A percentile compares a stretch with the other conserved stretches of the same genome.
Conservation (phyloP, 106 monocot genomes). For the Iris macrosiphon region DNA sequence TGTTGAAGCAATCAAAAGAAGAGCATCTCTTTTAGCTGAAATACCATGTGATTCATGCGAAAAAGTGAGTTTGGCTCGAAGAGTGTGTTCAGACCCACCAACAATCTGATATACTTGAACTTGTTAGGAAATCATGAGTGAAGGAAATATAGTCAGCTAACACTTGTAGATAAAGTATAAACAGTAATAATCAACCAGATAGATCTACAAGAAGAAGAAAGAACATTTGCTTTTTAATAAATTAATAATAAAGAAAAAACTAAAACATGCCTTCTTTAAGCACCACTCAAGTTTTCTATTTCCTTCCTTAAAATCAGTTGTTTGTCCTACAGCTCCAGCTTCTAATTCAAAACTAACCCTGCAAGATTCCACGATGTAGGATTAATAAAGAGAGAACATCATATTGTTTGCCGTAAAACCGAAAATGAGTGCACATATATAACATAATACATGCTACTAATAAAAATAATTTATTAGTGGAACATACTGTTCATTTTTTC, state of each 20-base stretch:
- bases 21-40: too few species aligned
- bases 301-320: constrained; percentile 92
- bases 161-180: too few species aligned
- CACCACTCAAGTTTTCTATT: constrained; percentile 84
- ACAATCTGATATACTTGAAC: constrained; percentile 60
- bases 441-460: too few species aligned
- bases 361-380: too few species aligned
- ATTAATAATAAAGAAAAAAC: background rate
- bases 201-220: background rate
- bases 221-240: background rate
- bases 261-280: constrained; percentile 66
- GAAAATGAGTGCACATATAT: constrained; percentile 2
- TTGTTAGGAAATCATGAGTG: background rate
- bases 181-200: background rate
- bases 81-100: constrained; percentile 90
- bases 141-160: background rate
- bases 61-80: constrained; percentile 93
- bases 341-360: constrained; percentile 95
- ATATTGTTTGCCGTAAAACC: background rate
- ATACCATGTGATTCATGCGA: constrained; percentile 91
- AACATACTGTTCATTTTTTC: too few species aligned
- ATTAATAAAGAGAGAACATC: background rate
- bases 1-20: too few species aligned
- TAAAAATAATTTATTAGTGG: too few species aligned
- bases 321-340: constrained; percentile 73